Base-by-base conservation (phyloP, 345 rosid genomes). In the Cardiospermum halicacabum region DNA sequence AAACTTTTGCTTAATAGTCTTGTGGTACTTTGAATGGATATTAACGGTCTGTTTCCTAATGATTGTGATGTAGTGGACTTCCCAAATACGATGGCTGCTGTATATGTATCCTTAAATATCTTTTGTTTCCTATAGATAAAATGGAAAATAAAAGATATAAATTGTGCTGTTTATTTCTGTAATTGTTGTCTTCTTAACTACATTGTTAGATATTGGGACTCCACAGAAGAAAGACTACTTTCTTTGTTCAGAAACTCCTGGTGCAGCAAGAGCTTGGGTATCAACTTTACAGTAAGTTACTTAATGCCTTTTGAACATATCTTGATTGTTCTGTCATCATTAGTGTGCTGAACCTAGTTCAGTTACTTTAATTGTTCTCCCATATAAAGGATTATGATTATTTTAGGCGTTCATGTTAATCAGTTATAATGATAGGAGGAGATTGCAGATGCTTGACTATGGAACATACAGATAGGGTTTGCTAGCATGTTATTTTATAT, bases 241-340 rank as follows among this genome's bases (percentile, higher is more conserved):
- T 73, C 85, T 95, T 27, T 95, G 97, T 75, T 92, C 96, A 21
- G 97, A 95, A 70, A 91, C 99, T 67, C 91, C 99, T 65, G 91
- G 90, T 70, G 97, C 99, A 30, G 90, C 99, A 68, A 89, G 87
- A 74, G 99, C 99, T 49, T 95, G 96, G 97, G 99, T 95, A 22
- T 73, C 91, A 64, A 95, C 99, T 43, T 78, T 95, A 66, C 89
- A 83, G 99, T 95, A 87, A 84, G 97, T 74, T 47, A 47, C 19
- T 47, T 11, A 16, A 47, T 47, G 2, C 51, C 8, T 47, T 47
- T 47, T 47, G 22, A 0, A 47, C 51, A 47, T 11, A 26, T 54
- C 61, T 60, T 43, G 13, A 60, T 40, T 60, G 74, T 65, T 19
- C 50, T 32, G n/a, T 67, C 70, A 45, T 2, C n/a, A 57, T 48